A percentile compares a stretch with the other conserved stretches of the same genome.
These are phyloP conservation scores for Klebsormidium nitens DNA, from an alignment of 139 green algal genomes.

Conservation along the genomic window DNA sequence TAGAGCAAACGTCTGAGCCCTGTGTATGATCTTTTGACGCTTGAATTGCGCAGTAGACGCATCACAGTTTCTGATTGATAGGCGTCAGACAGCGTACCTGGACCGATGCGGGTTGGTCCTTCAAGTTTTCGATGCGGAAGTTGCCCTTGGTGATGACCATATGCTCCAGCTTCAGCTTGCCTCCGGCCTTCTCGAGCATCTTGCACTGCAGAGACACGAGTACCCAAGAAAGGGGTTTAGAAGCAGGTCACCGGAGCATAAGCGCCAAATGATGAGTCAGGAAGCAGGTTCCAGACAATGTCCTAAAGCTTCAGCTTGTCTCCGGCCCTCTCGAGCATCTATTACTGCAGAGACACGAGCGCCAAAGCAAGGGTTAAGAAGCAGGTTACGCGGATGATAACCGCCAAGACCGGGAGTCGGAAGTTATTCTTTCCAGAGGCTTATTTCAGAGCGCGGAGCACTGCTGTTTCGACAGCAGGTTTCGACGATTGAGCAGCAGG, in stretches of 20 bases:
- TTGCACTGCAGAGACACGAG: constrained; percentile 46
- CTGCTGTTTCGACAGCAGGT: too few relatives aligned
- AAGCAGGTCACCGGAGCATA: background rate
- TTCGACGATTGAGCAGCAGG: too few relatives aligned
- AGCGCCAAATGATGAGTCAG: background rate
- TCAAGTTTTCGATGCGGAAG: too few relatives aligned
- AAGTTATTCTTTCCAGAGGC: too few relatives aligned
- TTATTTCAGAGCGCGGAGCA: too few relatives aligned
- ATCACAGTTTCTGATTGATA: too few relatives aligned
- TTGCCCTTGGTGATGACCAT: constrained; percentile 94
- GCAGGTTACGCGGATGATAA: background rate
- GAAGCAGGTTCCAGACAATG: background rate
- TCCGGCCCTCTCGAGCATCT: background rate
- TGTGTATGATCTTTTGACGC: too few relatives aligned
- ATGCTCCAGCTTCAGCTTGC: constrained; percentile 87
- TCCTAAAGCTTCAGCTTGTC: background rate
- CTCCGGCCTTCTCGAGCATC: constrained; percentile 78
- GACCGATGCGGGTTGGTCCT: too few relatives aligned
- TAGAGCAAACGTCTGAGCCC: too few relatives aligned
- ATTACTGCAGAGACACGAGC: background rate
- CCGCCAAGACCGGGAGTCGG: too few relatives aligned
- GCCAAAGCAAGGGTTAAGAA: background rate
- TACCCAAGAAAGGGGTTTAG: background rate
- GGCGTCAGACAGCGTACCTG: too few relatives aligned
- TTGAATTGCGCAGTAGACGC: too few relatives aligned